phyloP scores from a whole-genome alignment of 169 alveolate genomes.

The Cryptosporidium bovis region DNA sequence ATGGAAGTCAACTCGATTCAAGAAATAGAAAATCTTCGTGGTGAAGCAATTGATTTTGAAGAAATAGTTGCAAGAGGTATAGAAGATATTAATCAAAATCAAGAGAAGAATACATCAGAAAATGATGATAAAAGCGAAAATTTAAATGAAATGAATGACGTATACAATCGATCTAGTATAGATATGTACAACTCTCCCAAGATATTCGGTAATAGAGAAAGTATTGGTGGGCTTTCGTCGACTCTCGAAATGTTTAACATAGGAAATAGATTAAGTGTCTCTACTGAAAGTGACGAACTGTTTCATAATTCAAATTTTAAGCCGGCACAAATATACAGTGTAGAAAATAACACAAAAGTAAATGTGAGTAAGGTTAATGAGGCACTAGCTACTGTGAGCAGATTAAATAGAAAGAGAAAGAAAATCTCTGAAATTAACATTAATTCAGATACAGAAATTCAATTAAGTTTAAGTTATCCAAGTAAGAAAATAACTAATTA shows the following conservation, averaged over 20 bases:
- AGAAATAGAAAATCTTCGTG: slow-evolving; percentile 60
- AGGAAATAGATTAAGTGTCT: slow-evolving; percentile 27
- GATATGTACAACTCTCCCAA: slow-evolving; percentile 7
- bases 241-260: slow-evolving; percentile 10
- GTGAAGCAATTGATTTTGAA: slow-evolving; percentile 15
- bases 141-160: neutral
- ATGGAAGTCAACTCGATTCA: slow-evolving; percentile 19
- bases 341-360: neutral
- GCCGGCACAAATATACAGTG: neutral
- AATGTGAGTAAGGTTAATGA: neutral
- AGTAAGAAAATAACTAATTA: neutral
- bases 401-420: slow-evolving; percentile 10
- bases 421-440: slow-evolving; percentile 16
- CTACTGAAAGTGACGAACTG: slow-evolving; percentile 3
- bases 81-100: slow-evolving; percentile 27
- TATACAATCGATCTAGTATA: slow-evolving; percentile 12
- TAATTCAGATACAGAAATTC: neutral
- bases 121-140: neutral
- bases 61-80: slow-evolving; percentile 51
- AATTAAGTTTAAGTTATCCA: neutral
- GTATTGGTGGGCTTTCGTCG: slow-evolving; percentile 62
- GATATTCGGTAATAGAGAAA: slow-evolving; percentile 12
- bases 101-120: neutral
- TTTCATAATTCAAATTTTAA: neutral
- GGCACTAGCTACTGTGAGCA: neutral